A percentile compares a stretch with the other conserved stretches of the same genome.
These are phyloP conservation scores for Marchantia paleacea DNA, from an alignment of 225 moss, liverwort and hornwort genomes.

Conservation along the genomic window DNA sequence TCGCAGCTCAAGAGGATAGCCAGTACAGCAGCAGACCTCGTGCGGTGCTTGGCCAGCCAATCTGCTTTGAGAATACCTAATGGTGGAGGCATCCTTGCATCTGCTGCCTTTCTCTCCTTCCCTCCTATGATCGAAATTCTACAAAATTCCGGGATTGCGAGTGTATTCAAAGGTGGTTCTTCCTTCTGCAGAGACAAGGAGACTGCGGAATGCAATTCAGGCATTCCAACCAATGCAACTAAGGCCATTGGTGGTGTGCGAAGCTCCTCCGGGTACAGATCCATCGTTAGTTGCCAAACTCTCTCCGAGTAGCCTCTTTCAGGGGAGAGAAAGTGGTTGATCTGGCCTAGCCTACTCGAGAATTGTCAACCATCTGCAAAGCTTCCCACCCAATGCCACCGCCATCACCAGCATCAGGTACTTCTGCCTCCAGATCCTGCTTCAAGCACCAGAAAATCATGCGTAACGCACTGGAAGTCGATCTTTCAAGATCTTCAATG, in stretches of 20 bases:
- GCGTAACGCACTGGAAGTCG: too few relatives aligned
- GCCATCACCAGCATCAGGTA: too few relatives aligned
- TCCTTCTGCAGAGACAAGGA: constrained; percentile 78
- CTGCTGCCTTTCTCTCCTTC: constrained; percentile 75
- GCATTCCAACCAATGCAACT: constrained; percentile 76
- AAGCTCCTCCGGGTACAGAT: constrained; percentile 89
- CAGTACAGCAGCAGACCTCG: constrained; percentile 84
- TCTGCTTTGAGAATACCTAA: constrained; percentile 95
- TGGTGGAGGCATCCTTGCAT: constrained; percentile 91
- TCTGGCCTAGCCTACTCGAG: not conserved
- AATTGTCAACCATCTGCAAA: not conserved
- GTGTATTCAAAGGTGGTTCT: constrained; percentile 83
- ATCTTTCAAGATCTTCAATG: too few relatives aligned
- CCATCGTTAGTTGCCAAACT: constrained; percentile 36
- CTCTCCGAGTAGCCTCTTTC: not conserved
- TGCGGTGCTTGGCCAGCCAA: constrained; percentile 94
- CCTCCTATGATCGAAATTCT: constrained; percentile 63
- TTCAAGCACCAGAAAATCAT: too few relatives aligned
- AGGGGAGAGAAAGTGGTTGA: not conserved
- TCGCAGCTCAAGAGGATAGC: constrained; percentile 80
- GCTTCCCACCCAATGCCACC: too few relatives aligned
- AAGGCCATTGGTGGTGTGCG: constrained; percentile 92
- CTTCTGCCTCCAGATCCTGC: too few relatives aligned
- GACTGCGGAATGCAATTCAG: constrained; percentile 65
- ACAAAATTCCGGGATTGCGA: constrained; percentile 77